Evolutionary conservation across 352 stramenopile species (phyloP).

Genomic region (Phytophthora sansomeana): DNA sequence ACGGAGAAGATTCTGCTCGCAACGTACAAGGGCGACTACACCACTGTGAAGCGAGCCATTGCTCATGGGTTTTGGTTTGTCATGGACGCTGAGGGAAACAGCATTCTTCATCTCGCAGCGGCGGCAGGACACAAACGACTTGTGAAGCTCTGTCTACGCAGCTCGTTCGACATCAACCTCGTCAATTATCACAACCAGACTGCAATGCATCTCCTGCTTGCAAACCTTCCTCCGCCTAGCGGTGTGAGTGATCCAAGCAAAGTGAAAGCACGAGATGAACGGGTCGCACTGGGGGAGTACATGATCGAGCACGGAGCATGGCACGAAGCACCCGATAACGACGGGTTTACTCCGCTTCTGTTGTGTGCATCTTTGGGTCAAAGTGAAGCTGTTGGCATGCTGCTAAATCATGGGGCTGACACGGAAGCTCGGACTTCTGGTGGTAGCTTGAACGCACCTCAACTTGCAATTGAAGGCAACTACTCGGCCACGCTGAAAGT

Average conservation of each 20-base stretch:
- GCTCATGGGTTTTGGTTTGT: constrained; percentile 58
- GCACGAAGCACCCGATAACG: constrained; percentile 75
- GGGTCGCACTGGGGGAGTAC: constrained; percentile 68
- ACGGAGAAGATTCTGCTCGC: constrained; percentile 71
- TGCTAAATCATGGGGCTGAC: constrained; percentile 73
- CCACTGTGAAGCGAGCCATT: constrained; percentile 67
- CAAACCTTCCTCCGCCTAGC: constrained; percentile 50
- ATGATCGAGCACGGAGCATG: constrained; percentile 90
- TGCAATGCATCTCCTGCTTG: constrained; percentile 76
- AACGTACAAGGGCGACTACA: constrained; percentile 81
- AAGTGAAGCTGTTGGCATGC: constrained; percentile 65
- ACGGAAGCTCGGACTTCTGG: constrained; percentile 49
- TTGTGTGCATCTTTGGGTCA: constrained; percentile 67
- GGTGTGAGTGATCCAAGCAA: constrained; percentile 12
- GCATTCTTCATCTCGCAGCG: constrained; percentile 75
- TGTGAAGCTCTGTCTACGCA: constrained; percentile 84
- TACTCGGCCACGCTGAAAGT: constrained; percentile 52
- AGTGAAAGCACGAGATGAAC: constrained; percentile 37
- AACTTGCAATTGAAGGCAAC: constrained; percentile 73
- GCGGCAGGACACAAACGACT: constrained; percentile 77
- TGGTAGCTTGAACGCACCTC: constrained; percentile 53
- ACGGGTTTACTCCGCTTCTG: constrained; percentile 72
- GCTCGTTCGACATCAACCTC: constrained; percentile 75
- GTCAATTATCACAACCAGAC: constrained; percentile 67
- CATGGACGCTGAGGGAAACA: constrained; percentile 64